Base-by-base conservation (phyloP, 768 basidiomycete species). In the Naganishia vishniacii region DNA sequence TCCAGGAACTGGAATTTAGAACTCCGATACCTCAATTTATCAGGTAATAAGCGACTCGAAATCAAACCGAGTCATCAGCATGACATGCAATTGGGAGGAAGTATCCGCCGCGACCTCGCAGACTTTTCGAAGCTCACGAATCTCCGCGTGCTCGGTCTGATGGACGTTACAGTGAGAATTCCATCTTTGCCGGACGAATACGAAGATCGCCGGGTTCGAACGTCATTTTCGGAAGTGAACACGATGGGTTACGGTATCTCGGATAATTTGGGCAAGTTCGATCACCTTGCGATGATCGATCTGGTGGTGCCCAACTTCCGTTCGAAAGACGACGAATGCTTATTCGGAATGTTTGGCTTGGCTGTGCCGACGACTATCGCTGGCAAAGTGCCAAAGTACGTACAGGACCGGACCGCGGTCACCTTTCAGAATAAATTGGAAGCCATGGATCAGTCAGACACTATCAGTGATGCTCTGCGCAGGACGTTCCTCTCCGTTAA, bases 331-430 rank as follows among this genome's bases (percentile, higher is more conserved):
- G 85, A 86, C 71, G 89, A 93, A 74, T 90, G 90, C 13, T 80
- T 99, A 20, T 95, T 99, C 71, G 95, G 91, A 23, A 91, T 99
- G 86, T 98, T 98, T 76, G 93, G 94, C 15, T 84, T 88, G 2
- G 81, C 84, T 6, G 81, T 84, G 20, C 84, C 84, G 3, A 80
- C 80, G 7, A 62, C 67, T 11, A 70, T 74, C 18, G 73, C 73
- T 34, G 75, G 78, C 60, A 81, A 81, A 41, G 79, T 94, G 23
- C 84, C 91, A 40, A 91, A 89, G 76, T 93, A 83, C 72, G 81
- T 97, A 5, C 88, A 87, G 65, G 91, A 93, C 75, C 81, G 84
- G 60, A 94, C 94, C 73, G 77, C 87, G 8, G 69, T 77, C 4
- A 82, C 83, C 29, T 86, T 98, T 72, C 75, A 78, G 26, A 70